Conservation (phyloP, 768 basidiomycete species). For the Pholiota molesta region DNA sequence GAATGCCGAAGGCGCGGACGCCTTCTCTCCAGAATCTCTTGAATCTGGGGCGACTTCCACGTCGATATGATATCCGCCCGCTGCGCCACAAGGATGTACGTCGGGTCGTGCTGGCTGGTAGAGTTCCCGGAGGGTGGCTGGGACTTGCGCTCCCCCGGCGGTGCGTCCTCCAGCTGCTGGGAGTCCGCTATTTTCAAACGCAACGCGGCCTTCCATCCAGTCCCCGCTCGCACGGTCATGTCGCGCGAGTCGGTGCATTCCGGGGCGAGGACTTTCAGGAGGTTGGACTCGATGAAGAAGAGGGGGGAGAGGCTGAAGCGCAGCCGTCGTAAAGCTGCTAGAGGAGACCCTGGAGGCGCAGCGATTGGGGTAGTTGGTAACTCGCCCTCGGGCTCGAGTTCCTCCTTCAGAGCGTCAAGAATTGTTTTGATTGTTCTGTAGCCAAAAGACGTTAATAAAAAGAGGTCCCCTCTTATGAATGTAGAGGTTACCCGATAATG, state of each 20-base stretch:
- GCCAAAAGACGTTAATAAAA: neutral
- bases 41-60: conserved; percentile 63
- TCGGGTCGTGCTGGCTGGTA: conserved; percentile 44
- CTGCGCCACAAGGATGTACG: conserved; percentile 51
- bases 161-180: neutral
- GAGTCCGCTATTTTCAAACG: conserved; percentile 4
- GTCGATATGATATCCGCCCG: conserved; percentile 62
- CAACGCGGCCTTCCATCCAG: conserved; percentile 60
- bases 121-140: conserved; percentile 17
- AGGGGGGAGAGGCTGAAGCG: conserved; percentile 47
- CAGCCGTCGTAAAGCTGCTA: conserved; percentile 33
- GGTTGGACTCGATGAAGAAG: conserved; percentile 54
- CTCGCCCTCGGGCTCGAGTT: conserved; percentile 34
- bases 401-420: conserved; percentile 54
- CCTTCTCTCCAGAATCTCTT: conserved; percentile 50
- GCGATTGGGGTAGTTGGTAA: conserved; percentile 20
- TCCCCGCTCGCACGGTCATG: conserved; percentile 58
- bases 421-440: conserved; percentile 60
- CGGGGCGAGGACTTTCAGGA: conserved; percentile 53
- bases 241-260: conserved; percentile 41
- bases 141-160: conserved; percentile 16
- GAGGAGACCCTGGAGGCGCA: conserved; percentile 16
- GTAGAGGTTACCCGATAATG: conserved; percentile 53
- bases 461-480: neutral
- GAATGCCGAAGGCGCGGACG: conserved; percentile 59